Evolutionary conservation across 108 stramenopile genomes (phyloP).

Genomic region (Discostella stelligeroides): DNA sequence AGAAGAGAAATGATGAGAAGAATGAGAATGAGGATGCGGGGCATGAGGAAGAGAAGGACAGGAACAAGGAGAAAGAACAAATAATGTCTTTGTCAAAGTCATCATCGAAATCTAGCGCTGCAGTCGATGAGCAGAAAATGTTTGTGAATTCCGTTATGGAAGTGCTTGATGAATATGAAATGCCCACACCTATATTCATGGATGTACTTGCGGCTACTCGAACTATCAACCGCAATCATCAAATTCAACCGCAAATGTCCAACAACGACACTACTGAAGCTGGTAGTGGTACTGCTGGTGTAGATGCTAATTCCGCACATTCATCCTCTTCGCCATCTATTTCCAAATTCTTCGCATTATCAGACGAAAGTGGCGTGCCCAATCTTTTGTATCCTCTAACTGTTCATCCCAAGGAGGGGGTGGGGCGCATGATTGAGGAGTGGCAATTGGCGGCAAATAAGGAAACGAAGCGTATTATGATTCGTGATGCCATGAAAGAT

Average conservation of each 20-base stretch:
- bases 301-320: background rate
- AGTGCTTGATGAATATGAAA: conserved; percentile 7
- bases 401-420: conserved; percentile 58
- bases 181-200: conserved; percentile 70
- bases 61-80: background rate
- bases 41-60: background rate
- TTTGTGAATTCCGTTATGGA: no score
- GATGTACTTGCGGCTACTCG: conserved; percentile 54
- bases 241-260: background rate
- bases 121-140: no score
- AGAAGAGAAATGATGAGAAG: conserved; percentile 13
- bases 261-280: conserved; percentile 3
- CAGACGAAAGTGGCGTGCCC: conserved; percentile 59
- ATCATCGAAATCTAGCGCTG: conserved; percentile 10
- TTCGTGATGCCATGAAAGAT: conserved; percentile 57
- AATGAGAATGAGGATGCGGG: conserved; percentile 26
- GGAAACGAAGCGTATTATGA: conserved; percentile 73
- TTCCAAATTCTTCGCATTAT: conserved; percentile 30
- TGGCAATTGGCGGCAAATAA: conserved; percentile 79
- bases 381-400: conserved; percentile 63
- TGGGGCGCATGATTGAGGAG: conserved; percentile 85
- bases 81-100: conserved; percentile 26
- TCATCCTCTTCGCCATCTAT: background rate
- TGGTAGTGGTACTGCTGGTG: background rate
- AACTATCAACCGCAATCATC: background rate